These are phyloP conservation scores for Salix viminalis DNA, from an alignment of 345 rosid genomes.

Conservation along the genomic window DNA sequence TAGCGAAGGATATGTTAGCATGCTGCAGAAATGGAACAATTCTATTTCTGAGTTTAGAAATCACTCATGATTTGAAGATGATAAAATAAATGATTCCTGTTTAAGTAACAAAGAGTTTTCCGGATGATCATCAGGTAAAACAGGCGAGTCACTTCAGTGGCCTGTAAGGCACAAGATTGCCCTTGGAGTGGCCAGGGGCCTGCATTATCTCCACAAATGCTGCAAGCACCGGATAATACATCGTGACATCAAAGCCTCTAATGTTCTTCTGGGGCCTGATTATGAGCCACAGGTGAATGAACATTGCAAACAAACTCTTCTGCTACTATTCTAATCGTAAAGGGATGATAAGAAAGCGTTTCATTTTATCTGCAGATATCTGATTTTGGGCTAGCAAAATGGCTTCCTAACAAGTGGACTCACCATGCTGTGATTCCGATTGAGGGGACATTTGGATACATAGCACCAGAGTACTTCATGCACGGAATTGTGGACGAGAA, in stretches of 20 bases:
- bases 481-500: slow-evolving; percentile 92
- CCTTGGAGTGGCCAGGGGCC: slow-evolving; percentile 72
- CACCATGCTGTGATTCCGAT: slow-evolving; percentile 85
- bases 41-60: not conserved
- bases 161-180: slow-evolving; percentile 65
- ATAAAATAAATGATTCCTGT: not conserved
- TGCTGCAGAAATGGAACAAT: not conserved
- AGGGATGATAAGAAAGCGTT: not conserved
- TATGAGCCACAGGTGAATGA: slow-evolving; percentile 73
- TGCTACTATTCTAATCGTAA: not conserved
- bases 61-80: not conserved
- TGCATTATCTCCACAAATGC: slow-evolving; percentile 84
- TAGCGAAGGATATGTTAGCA: not conserved
- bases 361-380: slow-evolving; percentile 46
- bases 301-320: not conserved
- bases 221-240: slow-evolving; percentile 88
- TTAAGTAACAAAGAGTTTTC: not conserved
- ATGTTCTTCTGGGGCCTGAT: slow-evolving; percentile 84
- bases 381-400: slow-evolving; percentile 95
- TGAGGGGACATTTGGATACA: slow-evolving; percentile 96
- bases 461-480: slow-evolving; percentile 96
- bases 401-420: slow-evolving; percentile 93
- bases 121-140: slow-evolving; percentile 30
- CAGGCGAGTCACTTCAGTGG: slow-evolving; percentile 53
- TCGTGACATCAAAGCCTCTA: slow-evolving; percentile 90